Evolutionary conservation across 371 early-diverging fungal genomes (phyloP).

Genomic region (Funneliformis caledonium): DNA sequence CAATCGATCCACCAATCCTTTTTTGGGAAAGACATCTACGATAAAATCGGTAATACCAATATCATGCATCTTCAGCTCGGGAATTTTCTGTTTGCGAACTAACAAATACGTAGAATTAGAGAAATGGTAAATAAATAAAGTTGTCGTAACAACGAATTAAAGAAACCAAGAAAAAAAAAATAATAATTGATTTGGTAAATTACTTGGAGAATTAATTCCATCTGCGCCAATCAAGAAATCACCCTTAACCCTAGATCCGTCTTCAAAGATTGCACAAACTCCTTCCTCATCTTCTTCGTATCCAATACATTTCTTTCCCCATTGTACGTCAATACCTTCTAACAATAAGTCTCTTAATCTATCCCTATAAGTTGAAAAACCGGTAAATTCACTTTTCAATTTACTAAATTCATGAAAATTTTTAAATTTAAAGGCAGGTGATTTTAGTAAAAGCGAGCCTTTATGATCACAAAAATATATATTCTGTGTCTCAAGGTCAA

Average conservation of each 20-base stretch:
- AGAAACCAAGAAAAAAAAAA: background rate
- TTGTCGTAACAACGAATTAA: background rate
- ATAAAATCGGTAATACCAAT: background rate
- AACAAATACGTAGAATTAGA: background rate
- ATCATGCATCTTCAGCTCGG: background rate
- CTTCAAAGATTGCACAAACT: slow-evolving; percentile 3
- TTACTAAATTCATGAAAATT: background rate
- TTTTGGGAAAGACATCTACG: background rate
- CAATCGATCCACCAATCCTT: background rate
- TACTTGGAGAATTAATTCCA: slow-evolving; percentile 11
- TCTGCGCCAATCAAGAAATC: background rate
- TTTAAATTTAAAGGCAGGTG: background rate
- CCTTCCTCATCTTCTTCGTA: background rate
- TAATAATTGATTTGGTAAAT: background rate
- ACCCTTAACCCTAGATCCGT: background rate
- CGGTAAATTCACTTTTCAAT: background rate
- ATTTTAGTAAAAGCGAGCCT: background rate
- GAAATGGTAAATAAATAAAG: background rate
- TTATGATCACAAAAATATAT: background rate
- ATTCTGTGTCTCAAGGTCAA: background rate
- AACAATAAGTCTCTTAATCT: background rate
- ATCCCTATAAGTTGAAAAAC: background rate
- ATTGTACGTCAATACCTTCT: background rate
- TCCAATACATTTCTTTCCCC: background rate
- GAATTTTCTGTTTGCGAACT: background rate